Evolutionary conservation across 192 early-diverging fungal species (phyloP), one percentile per base, ranked within the genome.

Genomic region (Mortierella claussenii): DNA sequence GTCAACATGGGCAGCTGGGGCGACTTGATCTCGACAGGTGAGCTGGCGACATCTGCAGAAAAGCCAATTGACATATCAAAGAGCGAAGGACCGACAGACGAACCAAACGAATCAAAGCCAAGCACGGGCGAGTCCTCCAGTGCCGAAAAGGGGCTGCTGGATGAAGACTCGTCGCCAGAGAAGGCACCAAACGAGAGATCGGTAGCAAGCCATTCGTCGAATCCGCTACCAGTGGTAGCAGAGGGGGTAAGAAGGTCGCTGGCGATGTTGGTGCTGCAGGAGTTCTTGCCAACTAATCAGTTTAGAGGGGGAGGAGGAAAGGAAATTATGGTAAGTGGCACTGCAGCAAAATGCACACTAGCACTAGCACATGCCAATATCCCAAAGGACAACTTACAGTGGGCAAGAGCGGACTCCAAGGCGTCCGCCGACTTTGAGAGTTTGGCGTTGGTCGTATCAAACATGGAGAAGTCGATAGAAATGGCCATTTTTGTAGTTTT

Each of bases 381-480:
- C 26, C 15, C 0, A 8, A 10, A 42, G 20, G 9, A 56, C 11
- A 27, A 65, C 73, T 51, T 76, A 76, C 73, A 43, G 4, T 76
- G 73, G 8, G 73, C 63, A 66, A 76, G 65, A 33, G 73, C 73
- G n/a, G 64, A 76, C 47, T 76, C 73, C 30, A 76, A 46, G 32
- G 73, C 46, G 65, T 76, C 73, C 28, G 73, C 63, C 18, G 73
- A 66, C 64, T 67, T 67, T 26, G 64, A 67, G n/a, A 76, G 20
- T 53, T 62, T 76, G 63, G 30, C 30, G 68, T 60, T 55, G 58
- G 55, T 65, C 49, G 47, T 55, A 55, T 76, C 73, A 61, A 66
- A 76, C 73, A 76, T 76, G 43, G 64, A 28, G 73, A 76, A 67
- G 62, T 76, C 73, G 48, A 76, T 67, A 11, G 73, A 57, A 43